A percentile compares a stretch with the other conserved stretches of the same genome.
These are phyloP conservation scores for Hypsizygus marmoreus DNA, from an alignment of 768 basidiomycete genomes.

Conservation along the genomic window DNA sequence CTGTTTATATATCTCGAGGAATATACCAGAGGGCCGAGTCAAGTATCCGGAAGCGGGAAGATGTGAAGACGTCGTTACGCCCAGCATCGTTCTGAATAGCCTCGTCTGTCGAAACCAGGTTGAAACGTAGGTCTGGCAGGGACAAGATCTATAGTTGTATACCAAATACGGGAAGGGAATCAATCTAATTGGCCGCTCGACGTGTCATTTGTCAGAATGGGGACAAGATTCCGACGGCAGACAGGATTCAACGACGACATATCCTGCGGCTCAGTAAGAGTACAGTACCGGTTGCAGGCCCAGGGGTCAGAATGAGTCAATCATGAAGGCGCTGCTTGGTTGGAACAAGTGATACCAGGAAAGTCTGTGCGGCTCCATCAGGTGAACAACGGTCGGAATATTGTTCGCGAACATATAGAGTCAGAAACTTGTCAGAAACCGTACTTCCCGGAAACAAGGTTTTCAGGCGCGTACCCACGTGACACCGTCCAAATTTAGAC, in stretches of 20 bases:
- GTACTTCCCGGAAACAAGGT: constrained; percentile 2
- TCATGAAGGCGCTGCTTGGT: constrained; percentile 10
- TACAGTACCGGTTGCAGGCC: no score
- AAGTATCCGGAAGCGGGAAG: constrained; percentile 14
- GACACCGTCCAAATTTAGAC: no score
- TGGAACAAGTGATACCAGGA: constrained; percentile 1
- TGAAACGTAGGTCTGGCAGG: constrained; percentile 27
- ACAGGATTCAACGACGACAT: constrained; percentile 6
- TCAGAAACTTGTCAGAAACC: not conserved
- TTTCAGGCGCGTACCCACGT: constrained; percentile 1
- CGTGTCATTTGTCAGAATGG: constrained; percentile 15
- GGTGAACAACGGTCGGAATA: constrained; percentile 2
- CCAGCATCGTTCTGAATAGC: constrained; percentile 34
- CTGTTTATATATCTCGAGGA: constrained; percentile 14
- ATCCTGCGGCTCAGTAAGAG: constrained; percentile 1
- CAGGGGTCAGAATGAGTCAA: constrained; percentile 14
- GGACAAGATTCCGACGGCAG: constrained; percentile 10
- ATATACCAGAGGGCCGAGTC: constrained; percentile 20
- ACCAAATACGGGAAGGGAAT: constrained; percentile 12
- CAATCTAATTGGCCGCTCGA: constrained; percentile 7
- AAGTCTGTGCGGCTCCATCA: not conserved
- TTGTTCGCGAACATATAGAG: no score
- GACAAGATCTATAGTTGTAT: constrained; percentile 13
- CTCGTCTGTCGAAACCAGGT: constrained; percentile 30
- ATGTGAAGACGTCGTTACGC: constrained; percentile 21